A percentile compares a stretch with the other conserved stretches of the same genome.
Evolutionary conservation across 192 early-diverging fungal genomes (phyloP).

Genomic region (Pilobolus umbonatus): DNA sequence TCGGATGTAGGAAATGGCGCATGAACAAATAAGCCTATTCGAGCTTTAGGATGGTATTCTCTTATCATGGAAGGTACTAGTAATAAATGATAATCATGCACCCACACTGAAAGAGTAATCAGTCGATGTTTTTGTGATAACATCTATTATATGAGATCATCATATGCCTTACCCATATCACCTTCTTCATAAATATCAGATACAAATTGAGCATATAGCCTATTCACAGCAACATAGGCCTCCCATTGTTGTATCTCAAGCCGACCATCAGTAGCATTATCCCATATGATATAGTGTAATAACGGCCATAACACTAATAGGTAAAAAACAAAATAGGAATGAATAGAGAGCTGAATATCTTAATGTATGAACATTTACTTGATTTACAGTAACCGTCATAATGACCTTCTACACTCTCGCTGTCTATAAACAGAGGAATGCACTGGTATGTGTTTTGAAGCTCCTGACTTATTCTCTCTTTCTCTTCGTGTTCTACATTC

Average conservation of each 20-base stretch:
- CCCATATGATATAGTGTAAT: constrained; percentile 92
- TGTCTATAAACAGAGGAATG: constrained; percentile 80
- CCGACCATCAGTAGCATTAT: constrained; percentile 64
- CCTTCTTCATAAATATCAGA: constrained; percentile 66
- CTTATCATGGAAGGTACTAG: constrained; percentile 83
- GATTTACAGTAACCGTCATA: constrained; percentile 99
- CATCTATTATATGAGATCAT: not conserved
- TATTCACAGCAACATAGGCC: constrained; percentile 77
- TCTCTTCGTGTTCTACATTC: constrained; percentile 46
- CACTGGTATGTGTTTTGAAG: constrained; percentile 51
- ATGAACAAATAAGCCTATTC: constrained; percentile 93
- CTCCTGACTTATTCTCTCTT: constrained; percentile 45
- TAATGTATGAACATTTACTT: constrained; percentile 40
- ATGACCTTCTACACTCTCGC: constrained; percentile 67
- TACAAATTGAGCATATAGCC: constrained; percentile 71
- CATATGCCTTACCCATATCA: constrained; percentile 59
- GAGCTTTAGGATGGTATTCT: constrained; percentile 70
- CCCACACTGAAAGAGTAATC: constrained; percentile 71
- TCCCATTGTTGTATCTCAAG: constrained; percentile 66
- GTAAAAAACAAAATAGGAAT: not conserved
- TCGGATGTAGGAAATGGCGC: constrained; percentile 95
- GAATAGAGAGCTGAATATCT: not conserved
- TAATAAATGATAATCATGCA: constrained; percentile 97
- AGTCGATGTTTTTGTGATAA: not conserved
- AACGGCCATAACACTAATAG: constrained; percentile 85